Conservation (phyloP, 306 rosid genomes). For the Begonia peltatifolia region DNA sequence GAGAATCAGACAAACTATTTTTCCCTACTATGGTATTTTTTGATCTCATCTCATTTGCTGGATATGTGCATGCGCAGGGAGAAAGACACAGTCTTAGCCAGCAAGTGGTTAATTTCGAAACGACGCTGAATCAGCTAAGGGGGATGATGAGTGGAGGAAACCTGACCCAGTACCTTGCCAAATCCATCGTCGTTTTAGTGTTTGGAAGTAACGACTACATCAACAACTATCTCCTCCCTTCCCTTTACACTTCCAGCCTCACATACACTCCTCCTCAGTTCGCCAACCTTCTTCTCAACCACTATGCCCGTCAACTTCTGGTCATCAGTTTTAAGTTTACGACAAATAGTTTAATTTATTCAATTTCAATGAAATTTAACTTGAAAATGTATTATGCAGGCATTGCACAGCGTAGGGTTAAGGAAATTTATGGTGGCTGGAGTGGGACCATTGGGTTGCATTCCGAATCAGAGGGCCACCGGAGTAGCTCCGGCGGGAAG, state of each 20-base stretch:
- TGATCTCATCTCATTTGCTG: not conserved
- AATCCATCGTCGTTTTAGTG: constrained; percentile 29
- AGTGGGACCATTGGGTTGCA: constrained; percentile 75
- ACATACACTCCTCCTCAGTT: constrained; percentile 29
- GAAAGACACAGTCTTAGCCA: constrained; percentile 28
- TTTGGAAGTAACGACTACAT: constrained; percentile 71
- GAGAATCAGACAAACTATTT: no score
- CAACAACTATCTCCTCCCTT: constrained; percentile 56
- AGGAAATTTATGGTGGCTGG: constrained; percentile 55
- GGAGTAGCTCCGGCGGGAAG: constrained; percentile 30
- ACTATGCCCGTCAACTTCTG: constrained; percentile 29
- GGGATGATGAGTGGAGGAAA: constrained; percentile 20
- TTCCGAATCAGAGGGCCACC: constrained; percentile 43
- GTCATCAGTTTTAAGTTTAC: constrained; percentile 6
- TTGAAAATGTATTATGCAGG: constrained; percentile 12
- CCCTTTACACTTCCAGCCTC: constrained; percentile 26
- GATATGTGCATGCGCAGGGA: constrained; percentile 27
- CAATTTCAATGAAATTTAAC: not conserved
- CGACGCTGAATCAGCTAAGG: constrained; percentile 22
- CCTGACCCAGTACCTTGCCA: constrained; percentile 23
- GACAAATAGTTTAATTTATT: not conserved
- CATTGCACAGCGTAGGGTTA: constrained; percentile 38
- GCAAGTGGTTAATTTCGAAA: constrained; percentile 43
- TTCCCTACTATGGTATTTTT: not conserved
- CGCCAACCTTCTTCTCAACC: constrained; percentile 51